These are phyloP conservation scores for Hyphodiscus hymeniophilus DNA, from an alignment of 495 filamentous ascomycete genomes.

Conservation along the genomic window DNA sequence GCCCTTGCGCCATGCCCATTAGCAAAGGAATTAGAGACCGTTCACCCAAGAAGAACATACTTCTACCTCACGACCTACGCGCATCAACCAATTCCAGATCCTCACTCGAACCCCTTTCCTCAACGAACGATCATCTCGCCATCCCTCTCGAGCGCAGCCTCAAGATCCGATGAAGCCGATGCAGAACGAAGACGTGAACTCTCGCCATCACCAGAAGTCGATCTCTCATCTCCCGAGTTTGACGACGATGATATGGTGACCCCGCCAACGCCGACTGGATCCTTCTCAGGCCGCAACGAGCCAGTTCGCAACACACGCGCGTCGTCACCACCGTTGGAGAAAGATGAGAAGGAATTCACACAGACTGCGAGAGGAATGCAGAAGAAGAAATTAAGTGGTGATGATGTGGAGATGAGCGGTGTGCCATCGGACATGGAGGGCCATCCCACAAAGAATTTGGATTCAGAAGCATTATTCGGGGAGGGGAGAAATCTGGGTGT, in stretches of 20 bases:
- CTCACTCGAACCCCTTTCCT: constrained; percentile 38
- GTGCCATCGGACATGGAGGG: constrained; percentile 33
- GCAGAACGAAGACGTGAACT: constrained; percentile 64
- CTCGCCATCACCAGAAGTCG: constrained; percentile 87
- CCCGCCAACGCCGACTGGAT: constrained; percentile 47
- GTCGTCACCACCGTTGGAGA: constrained; percentile 80
- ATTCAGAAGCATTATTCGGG: constrained; percentile 45
- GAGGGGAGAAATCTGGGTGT: constrained; percentile 28
- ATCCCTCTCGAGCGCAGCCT: constrained; percentile 68
- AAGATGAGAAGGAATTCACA: constrained; percentile 94
- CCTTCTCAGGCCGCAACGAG: constrained; percentile 42
- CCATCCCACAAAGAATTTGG: constrained; percentile 38
- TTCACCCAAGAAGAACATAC: constrained; percentile 91
- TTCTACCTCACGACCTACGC: constrained; percentile 85
- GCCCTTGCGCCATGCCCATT: constrained; percentile 76
- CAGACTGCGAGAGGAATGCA: constrained; percentile 85
- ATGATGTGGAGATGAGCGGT: constrained; percentile 23
- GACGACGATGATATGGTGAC: constrained; percentile 47
- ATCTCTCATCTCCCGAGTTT: constrained; percentile 80
- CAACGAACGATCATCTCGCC: constrained; percentile 61
- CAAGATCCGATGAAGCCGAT: constrained; percentile 57
- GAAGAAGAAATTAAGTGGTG: constrained; percentile 55
- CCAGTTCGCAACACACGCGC: constrained; percentile 49
- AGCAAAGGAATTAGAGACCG: constrained; percentile 83
- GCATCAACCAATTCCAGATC: constrained; percentile 75